Evolutionary conservation across 108 stramenopile species (phyloP).

Genomic region (Cyclotella sp.): DNA sequence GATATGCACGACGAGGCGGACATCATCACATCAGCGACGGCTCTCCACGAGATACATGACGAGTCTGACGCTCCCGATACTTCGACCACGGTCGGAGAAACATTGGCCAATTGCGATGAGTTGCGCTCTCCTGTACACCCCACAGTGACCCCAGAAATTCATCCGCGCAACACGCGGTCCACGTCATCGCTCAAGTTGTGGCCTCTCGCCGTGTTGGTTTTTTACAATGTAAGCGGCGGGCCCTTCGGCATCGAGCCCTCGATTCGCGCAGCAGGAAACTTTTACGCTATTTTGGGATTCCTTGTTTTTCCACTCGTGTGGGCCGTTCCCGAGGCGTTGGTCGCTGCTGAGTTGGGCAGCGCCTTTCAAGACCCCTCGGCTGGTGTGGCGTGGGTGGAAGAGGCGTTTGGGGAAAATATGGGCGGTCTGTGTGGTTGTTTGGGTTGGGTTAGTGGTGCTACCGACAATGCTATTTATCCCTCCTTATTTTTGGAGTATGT

Average conservation of each 20-base stretch:
- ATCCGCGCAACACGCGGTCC: slow-evolving; percentile 37
- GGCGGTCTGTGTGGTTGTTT: slow-evolving; percentile 91
- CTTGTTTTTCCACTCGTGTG: slow-evolving; percentile 69
- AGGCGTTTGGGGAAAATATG: slow-evolving; percentile 77
- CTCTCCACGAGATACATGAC: too few species aligned
- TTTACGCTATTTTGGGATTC: slow-evolving; percentile 85
- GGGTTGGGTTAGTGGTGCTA: slow-evolving; percentile 31
- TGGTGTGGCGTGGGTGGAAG: slow-evolving; percentile 78
- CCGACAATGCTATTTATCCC: slow-evolving; percentile 49
- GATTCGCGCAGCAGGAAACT: slow-evolving; percentile 85
- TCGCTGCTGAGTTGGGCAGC: slow-evolving; percentile 72
- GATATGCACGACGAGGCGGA: slow-evolving; percentile 14
- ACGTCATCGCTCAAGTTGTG: slow-evolving; percentile 45
- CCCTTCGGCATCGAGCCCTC: slow-evolving; percentile 84
- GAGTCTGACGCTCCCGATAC: slow-evolving; percentile 19
- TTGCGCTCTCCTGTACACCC: slow-evolving; percentile 34
- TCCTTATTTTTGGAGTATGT: slow-evolving; percentile 37
- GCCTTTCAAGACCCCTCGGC: slow-evolving; percentile 75
- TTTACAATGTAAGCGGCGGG: slow-evolving; percentile 84
- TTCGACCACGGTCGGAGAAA: slow-evolving; percentile 14
- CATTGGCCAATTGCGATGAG: slow-evolving; percentile 25
- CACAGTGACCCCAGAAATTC: slow-evolving; percentile 32
- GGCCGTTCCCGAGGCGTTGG: slow-evolving; percentile 77
- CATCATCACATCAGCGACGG: too few species aligned
- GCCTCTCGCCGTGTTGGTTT: slow-evolving; percentile 88